A percentile compares a stretch with the other conserved stretches of the same genome.
phyloP scores from a whole-genome alignment of 805 yeast genomes.

The Nakazawaea laoshanensis region DNA sequence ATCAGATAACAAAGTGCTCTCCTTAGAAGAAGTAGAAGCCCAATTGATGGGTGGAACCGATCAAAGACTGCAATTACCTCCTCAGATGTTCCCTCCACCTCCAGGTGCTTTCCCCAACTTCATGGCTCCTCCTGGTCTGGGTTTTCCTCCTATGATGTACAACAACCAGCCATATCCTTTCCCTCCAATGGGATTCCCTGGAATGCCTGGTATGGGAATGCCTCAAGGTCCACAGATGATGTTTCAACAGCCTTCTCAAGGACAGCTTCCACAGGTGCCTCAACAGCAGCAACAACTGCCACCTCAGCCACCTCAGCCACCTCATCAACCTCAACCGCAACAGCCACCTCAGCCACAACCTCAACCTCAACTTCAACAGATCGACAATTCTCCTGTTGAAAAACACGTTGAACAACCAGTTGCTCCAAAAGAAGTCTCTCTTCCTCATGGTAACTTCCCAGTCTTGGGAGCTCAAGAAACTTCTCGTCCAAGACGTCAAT shows the following conservation, averaged over 20 bases:
- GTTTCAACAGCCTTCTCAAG: slow-evolving; percentile 15
- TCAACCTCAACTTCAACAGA: slow-evolving; percentile 8
- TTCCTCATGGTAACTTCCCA: slow-evolving; percentile 34
- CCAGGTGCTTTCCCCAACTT: slow-evolving; percentile 13
- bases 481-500: slow-evolving; percentile 16
- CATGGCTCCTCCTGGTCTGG: slow-evolving; percentile 12
- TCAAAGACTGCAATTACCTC: slow-evolving; percentile 16
- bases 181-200: slow-evolving; percentile 10
- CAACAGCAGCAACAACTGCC: slow-evolving; percentile 14
- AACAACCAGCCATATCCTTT: slow-evolving; percentile 16
- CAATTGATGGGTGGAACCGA: slow-evolving; percentile 41
- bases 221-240: slow-evolving; percentile 8
- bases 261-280: slow-evolving; percentile 12
- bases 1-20: slow-evolving; percentile 39
- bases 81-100: slow-evolving; percentile 15
- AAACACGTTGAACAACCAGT: too few relatives aligned
- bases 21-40: slow-evolving; percentile 82
- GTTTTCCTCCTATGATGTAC: slow-evolving; percentile 11
- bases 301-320: slow-evolving; percentile 15
- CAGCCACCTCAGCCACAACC: slow-evolving; percentile 23
- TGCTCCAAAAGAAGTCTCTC: slow-evolving; percentile 5
- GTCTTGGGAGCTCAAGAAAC: slow-evolving; percentile 33
- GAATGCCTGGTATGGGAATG: too few relatives aligned
- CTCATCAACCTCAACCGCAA: slow-evolving; percentile 17
- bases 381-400: not conserved